Base-by-base conservation (phyloP, 139 green algal genomes). In the Pycnococcus provasolii region DNA sequence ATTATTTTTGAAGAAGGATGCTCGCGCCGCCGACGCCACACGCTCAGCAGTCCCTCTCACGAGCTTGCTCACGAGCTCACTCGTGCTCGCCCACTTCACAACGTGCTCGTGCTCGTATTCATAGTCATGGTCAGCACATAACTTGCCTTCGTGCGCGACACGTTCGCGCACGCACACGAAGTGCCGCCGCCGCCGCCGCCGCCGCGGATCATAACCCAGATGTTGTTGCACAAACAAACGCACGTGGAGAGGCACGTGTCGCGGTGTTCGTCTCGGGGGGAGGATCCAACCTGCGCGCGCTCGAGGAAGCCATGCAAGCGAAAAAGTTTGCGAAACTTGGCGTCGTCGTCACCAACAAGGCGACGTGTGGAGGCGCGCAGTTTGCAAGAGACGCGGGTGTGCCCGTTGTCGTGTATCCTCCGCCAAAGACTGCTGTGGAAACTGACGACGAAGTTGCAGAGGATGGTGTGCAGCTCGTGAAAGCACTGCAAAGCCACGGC, bases 351-450 rank as follows among this genome's bases (percentile, higher is more conserved):
- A 77, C 51, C 2, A 67, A 79, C 50, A 71, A 73, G 39, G 26
- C 62, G 54, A 52, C 45, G 4, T 97, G 91, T 73, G 85, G 80
- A 2, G 92, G 80, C 13, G 86, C 80, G n/a, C 26, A 72, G 1
- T 96, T 87, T 68, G 91, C 91, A 0, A 15, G 70, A 41, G 45
- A 80, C 11, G 74, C 88, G 55, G 82, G 80, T 77, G 94, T 97
- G 15, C 76, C 84, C 37, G 83, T 71, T 1, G 39, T 90, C 2
- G 81, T 75, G 4, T 96, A 89, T 76, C 89, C 89, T 0, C 58
- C 71, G 1, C 68, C 79, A 11, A 88, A 91, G 45, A 40, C 44
- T 70, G 11, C 45, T 9, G 51, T 45, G 45, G 9, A 6, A 64
- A 64, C 3, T 3, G 15, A n/a, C 37, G 72, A 60, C 9, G 70